A percentile compares a stretch with the other conserved stretches of the same genome.
Evolutionary conservation across 1,284 basidiomycete species (phyloP).

Genomic region (Cutaneotrichosporon sp.): DNA sequence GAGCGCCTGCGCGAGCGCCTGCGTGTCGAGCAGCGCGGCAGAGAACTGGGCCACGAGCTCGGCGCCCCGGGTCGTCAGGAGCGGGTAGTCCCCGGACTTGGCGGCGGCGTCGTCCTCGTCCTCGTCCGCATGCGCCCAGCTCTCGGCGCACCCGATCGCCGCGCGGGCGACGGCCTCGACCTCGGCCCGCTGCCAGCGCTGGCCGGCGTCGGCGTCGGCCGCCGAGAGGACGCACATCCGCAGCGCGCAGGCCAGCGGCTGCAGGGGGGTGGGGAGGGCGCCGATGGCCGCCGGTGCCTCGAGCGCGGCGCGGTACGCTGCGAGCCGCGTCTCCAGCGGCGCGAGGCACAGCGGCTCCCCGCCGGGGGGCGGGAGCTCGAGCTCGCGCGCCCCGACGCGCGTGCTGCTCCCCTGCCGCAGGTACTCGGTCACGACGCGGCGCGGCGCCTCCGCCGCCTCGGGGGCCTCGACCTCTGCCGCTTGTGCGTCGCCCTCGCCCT

Average conservation of each 20-base stretch:
- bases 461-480: conserved; percentile 31
- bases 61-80: conserved; percentile 61
- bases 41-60: conserved; percentile 70
- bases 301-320: conserved; percentile 62
- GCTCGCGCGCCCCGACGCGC: conserved; percentile 58
- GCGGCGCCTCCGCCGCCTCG: conserved; percentile 11
- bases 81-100: conserved; percentile 25
- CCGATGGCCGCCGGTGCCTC: conserved; percentile 60
- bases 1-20: conserved; percentile 45
- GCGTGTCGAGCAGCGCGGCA: conserved; percentile 56
- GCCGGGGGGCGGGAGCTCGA: conserved; percentile 37
- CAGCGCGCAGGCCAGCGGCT: conserved; percentile 40
- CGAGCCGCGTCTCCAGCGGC: conserved; percentile 60
- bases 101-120: neutral
- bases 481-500: no score
- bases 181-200: conserved; percentile 68
- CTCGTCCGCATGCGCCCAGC: conserved; percentile 27
- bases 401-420: conserved; percentile 69
- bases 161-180: conserved; percentile 65
- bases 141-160: conserved; percentile 29
- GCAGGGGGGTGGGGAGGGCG: conserved; percentile 31
- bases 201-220: conserved; percentile 25
- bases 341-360: conserved; percentile 52
- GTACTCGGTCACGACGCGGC: conserved; percentile 65
- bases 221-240: conserved; percentile 49